phyloP scores from a whole-genome alignment of 805 yeast species.

The Saccharomycopsis guyanensis region DNA sequence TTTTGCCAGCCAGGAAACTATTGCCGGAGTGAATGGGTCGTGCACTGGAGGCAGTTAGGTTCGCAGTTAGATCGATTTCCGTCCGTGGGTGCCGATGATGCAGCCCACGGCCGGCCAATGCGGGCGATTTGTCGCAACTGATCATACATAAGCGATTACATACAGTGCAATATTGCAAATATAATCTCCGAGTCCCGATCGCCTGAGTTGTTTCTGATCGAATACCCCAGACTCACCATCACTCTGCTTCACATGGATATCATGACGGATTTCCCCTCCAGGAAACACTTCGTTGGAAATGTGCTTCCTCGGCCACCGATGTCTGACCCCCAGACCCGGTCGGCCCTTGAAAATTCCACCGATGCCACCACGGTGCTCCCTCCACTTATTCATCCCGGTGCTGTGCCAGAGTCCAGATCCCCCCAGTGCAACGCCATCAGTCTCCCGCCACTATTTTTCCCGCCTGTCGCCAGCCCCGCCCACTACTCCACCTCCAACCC shows the following conservation, averaged over 20 bases:
- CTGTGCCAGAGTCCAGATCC: not conserved
- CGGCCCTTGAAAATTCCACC: not conserved
- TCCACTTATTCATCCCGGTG: not conserved
- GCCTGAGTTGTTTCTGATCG: too few relatives aligned
- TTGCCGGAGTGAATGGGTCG: too few relatives aligned
- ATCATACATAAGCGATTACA: not conserved
- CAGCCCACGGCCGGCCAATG: not conserved
- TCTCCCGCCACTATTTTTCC: slow-evolving; percentile 1
- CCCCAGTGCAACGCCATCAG: not conserved
- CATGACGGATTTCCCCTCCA: not conserved
- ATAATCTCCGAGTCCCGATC: too few relatives aligned
- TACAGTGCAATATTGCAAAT: too few relatives aligned
- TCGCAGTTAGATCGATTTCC: too few relatives aligned
- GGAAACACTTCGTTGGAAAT: not conserved
- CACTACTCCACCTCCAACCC: not conserved
- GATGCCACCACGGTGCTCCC: not conserved
- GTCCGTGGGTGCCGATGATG: not conserved
- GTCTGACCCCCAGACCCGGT: not conserved
- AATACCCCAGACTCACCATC: too few relatives aligned
- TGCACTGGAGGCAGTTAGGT: too few relatives aligned
- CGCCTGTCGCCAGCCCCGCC: not conserved
- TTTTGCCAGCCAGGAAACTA: too few relatives aligned
- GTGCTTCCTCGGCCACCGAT: not conserved
- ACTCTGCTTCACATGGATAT: not conserved
- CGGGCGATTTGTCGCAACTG: not conserved